Evolutionary conservation across 1,284 basidiomycete species (phyloP).

Genomic region (Leccinum subatratum): DNA sequence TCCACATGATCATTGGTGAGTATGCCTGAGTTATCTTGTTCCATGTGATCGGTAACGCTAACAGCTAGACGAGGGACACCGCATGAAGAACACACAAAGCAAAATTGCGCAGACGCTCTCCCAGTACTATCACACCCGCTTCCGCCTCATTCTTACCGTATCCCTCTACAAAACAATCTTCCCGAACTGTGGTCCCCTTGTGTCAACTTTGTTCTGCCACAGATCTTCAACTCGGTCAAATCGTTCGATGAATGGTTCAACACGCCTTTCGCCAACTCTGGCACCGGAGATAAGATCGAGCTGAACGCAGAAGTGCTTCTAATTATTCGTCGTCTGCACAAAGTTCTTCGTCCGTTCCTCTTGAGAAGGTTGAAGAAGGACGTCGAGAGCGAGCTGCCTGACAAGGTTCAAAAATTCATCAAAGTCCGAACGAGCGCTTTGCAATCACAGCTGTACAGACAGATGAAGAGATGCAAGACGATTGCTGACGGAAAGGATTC

Average conservation of each 20-base stretch:
- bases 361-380: constrained; percentile 97
- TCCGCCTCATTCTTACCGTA: constrained; percentile 95
- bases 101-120: constrained; percentile 93
- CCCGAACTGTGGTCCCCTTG: constrained; percentile 97
- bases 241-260: constrained; percentile 99
- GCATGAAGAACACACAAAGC: constrained; percentile 98
- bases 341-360: constrained; percentile 96
- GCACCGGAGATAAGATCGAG: constrained; percentile 95
- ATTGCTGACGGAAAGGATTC: constrained; percentile 81
- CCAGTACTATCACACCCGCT: constrained; percentile 88
- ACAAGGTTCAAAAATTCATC: constrained; percentile 99
- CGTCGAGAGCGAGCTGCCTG: constrained; percentile 94
- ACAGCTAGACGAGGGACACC: constrained; percentile 86
- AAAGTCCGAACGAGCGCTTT: constrained; percentile 96
- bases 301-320: constrained; percentile 99
- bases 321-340: constrained; percentile 96
- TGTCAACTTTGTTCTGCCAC: constrained; percentile 98
- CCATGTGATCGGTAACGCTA: constrained; percentile 6
- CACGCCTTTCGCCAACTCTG: constrained; percentile 97
- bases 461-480: constrained; percentile 97
- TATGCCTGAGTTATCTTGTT: constrained; percentile 4
- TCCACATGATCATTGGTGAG: constrained; percentile 95
- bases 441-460: constrained; percentile 93
- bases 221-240: constrained; percentile 99
- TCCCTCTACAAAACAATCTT: constrained; percentile 97